phyloP scores from a whole-genome alignment of 768 basidiomycete genomes.

The Pisolithus marmoratus region DNA sequence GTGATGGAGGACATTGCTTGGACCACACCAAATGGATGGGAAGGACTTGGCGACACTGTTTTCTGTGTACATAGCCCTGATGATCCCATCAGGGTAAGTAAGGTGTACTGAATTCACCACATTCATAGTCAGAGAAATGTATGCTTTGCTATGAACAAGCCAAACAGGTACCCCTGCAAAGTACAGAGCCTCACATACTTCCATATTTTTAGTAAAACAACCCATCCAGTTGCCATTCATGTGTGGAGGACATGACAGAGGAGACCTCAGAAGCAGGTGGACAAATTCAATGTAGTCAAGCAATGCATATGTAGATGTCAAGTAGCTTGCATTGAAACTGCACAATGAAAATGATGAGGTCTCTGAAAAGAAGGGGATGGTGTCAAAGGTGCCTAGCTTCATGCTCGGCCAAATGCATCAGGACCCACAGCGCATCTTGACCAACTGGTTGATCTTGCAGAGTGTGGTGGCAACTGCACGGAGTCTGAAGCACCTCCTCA shows the following conservation, averaged over 20 bases:
- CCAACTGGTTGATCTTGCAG: not conserved
- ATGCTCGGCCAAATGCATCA: not conserved
- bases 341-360: slow-evolving; percentile 4
- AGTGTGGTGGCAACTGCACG: not conserved
- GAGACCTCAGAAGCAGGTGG: not conserved
- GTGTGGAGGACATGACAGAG: not conserved
- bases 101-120: not conserved
- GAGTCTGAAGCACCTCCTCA: not conserved
- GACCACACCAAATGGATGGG: not conserved
- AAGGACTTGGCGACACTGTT: not conserved
- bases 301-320: slow-evolving; percentile 2
- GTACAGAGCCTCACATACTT: slow-evolving; percentile 1
- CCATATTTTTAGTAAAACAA: slow-evolving; percentile 1
- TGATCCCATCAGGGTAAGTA: not conserved
- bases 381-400: not conserved
- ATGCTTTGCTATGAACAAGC: not conserved
- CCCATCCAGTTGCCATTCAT: slow-evolving; percentile 7
- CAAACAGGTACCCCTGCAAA: slow-evolving; percentile 7
- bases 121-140: not conserved
- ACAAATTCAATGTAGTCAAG: slow-evolving; percentile 5
- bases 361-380: slow-evolving; percentile 1
- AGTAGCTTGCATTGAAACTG: slow-evolving; percentile 1
- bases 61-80: not conserved
- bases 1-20: not conserved
- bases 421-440: not conserved